phyloP scores from a whole-genome alignment of 768 basidiomycete species.

The Tulasnella sp. region DNA sequence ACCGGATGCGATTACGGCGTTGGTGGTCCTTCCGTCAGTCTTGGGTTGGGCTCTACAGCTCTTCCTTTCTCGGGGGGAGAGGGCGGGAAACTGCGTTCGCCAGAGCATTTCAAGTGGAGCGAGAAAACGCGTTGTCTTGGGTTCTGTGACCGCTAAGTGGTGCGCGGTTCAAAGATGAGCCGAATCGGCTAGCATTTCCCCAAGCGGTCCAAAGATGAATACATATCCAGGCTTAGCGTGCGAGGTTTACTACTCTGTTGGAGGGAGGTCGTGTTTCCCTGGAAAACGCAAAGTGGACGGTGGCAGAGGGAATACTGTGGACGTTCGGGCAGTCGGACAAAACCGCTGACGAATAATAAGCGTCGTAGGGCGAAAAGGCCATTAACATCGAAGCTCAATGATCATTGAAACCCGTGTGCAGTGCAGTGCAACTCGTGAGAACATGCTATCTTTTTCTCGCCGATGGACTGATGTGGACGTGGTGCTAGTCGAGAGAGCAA shows the following conservation, averaged over 20 bases:
- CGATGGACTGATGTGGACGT: neutral
- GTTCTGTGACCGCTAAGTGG: neutral
- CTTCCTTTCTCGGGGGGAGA: neutral
- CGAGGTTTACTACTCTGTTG: neutral
- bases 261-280: neutral
- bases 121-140: too few relatives aligned
- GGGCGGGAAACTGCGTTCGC: too few relatives aligned
- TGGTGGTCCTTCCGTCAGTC: neutral
- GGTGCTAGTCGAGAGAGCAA: neutral
- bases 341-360: neutral
- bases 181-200: neutral
- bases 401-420: neutral
- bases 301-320: neutral
- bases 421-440: neutral
- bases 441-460: neutral
- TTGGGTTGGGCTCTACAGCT: neutral
- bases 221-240: neutral
- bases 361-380: neutral
- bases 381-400: neutral
- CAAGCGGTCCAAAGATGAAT: neutral
- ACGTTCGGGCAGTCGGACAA: neutral
- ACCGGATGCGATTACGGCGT: neutral
- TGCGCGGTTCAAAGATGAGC: neutral
- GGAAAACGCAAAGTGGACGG: neutral
- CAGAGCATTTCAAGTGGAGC: too few relatives aligned